These are phyloP conservation scores for Arxiozyma slooffiae DNA, from an alignment of 1,139 yeast genomes.

Conservation along the genomic window DNA sequence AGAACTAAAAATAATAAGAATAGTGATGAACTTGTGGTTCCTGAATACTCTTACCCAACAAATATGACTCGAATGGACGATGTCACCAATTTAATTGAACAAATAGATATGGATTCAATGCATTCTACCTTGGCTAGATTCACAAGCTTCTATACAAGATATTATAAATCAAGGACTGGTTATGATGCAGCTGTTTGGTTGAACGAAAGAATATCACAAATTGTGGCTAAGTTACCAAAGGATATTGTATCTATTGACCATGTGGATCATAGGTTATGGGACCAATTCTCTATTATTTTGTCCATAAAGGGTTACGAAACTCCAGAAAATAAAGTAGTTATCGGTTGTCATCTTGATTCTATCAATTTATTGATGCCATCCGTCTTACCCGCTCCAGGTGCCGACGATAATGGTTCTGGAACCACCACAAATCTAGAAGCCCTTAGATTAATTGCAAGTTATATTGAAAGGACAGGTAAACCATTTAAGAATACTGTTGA, in stretches of 20 bases:
- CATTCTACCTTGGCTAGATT: constrained; percentile 49
- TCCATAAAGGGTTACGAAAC: constrained; percentile 32
- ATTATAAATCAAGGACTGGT: constrained; percentile 67
- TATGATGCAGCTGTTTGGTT: constrained; percentile 68
- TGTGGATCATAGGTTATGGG: constrained; percentile 44
- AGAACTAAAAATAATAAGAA: constrained; percentile 33
- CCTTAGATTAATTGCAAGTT: constrained; percentile 47
- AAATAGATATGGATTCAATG: constrained; percentile 38
- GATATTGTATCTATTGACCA: constrained; percentile 32
- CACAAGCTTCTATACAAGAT: constrained; percentile 68
- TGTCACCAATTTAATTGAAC: constrained; percentile 36
- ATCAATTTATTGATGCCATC: constrained; percentile 66
- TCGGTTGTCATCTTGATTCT: constrained; percentile 90
- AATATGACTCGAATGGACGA: constrained; percentile 33
- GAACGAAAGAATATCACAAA: constrained; percentile 38
- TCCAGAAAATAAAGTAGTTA: constrained; percentile 48
- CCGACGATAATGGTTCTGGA: constrained; percentile 92
- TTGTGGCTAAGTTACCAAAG: constrained; percentile 30
- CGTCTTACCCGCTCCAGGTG: constrained; percentile 76
- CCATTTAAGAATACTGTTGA: constrained; percentile 56
- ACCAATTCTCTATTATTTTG: constrained; percentile 49
- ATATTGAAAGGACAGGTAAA: constrained; percentile 12
- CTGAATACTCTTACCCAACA: constrained; percentile 49
- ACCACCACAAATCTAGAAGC: constrained; percentile 71
- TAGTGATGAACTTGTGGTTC: constrained; percentile 28